Base-by-base conservation (phyloP, 2,329 filamentous ascomycete species). In the Alternaria gansuensis region DNA sequence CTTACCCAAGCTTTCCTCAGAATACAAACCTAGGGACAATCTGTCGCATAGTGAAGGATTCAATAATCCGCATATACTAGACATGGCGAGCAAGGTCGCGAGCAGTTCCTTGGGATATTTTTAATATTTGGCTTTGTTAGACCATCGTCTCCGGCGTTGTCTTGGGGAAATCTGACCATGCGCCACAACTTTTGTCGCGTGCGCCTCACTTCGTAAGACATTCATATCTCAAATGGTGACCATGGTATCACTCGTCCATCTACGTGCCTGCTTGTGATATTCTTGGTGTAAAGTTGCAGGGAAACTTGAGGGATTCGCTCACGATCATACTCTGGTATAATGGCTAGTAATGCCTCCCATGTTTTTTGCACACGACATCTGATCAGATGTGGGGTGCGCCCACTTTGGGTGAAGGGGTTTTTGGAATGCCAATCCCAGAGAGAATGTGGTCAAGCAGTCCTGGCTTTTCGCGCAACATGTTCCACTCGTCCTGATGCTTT, bases 401-500 rank as follows among this genome's bases (percentile, higher is more conserved):
- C 17, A 34, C 40, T 46, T 57, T 53, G 14, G 37, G 21, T 9
- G 45, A 11, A 36, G 53, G 14, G 10, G 48, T 55, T 31, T 41
- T 68, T 9, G 76, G 76, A 50, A 77, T 71, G 5, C 76, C 75
- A 44, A 77, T 76, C 2, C 69, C 65, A 17, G 62, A 44, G n/a
- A 87, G 72, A 13, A 85, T 75, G 5, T 67, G 64, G 45, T 80
- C 76, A 36, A 87, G 72, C 26, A 77, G 62, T 29, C 76, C 72
- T 14, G 77, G 77, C 29, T 80, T 74, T 5, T 68, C 60, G 39
- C 77, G 75, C 36, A 87, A 66, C 34, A 76, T 62, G 59, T 85
- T 77, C 83, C 83, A 87, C 66, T 86, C 83, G 8, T 77, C 77
- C 65, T 84, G 75, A 6, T 79, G 75, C 70, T 87, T 87, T 21